Conservation (phyloP, 1,284 basidiomycete species). For the Trichosporon coremiiforme region DNA sequence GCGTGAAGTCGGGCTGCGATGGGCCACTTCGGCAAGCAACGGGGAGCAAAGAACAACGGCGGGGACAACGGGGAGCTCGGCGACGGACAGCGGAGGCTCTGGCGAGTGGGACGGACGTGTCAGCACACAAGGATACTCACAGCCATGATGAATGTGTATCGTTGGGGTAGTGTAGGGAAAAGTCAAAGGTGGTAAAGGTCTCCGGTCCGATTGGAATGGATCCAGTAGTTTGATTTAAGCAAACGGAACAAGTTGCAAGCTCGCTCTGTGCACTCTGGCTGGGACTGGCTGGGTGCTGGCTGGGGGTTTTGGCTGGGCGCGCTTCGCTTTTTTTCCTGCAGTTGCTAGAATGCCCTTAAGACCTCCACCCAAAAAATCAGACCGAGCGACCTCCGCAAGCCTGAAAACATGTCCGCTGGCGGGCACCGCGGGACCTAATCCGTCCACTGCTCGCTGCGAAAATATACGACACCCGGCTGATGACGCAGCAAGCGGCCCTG, state of each 20-base stretch:
- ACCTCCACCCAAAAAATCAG: slow-evolving; percentile 15
- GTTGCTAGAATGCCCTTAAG: slow-evolving; percentile 19
- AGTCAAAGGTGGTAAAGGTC: slow-evolving; percentile 10
- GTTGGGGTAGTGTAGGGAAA: not conserved
- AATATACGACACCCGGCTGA: not conserved
- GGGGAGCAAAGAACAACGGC: not conserved
- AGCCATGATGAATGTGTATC: slow-evolving; percentile 25
- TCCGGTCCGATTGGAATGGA: slow-evolving; percentile 13
- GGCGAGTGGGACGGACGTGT: not conserved
- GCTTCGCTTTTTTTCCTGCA: slow-evolving; percentile 19
- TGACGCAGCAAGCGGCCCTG: not conserved
- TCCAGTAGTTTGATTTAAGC: slow-evolving; percentile 18
- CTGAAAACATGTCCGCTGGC: not conserved
- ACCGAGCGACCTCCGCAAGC: not conserved
- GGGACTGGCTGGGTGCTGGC: not conserved
- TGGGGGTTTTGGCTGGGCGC: slow-evolving; percentile 12
- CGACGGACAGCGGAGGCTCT: not conserved
- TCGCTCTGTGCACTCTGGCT: not conserved
- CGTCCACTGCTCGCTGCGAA: not conserved
- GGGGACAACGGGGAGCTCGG: not conserved
- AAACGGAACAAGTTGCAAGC: slow-evolving; percentile 8
- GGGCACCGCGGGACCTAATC: not conserved
- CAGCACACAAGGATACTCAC: slow-evolving; percentile 20
- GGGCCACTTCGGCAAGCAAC: not conserved
- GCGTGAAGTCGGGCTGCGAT: not conserved